Percentiles rank a stretch among this genome's conserved stretches.
Conservation (phyloP, 2,329 filamentous ascomycete species). For the Orbilia quercus region DNA sequence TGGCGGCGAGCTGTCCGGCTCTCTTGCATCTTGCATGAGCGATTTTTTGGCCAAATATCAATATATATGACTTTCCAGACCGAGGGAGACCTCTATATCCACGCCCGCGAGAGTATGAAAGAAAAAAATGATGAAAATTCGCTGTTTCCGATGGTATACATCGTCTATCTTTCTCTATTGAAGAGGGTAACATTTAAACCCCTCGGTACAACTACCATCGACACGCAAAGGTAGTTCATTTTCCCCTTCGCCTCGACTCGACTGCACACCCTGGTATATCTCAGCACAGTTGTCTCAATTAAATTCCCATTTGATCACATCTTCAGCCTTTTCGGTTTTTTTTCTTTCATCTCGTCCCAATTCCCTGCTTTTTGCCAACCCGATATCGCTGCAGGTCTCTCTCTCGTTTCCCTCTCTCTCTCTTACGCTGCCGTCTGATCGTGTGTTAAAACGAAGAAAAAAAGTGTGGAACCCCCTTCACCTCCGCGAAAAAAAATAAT, state of each 20-base stretch:
- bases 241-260: constrained; percentile 33
- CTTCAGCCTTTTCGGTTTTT: constrained; percentile 14
- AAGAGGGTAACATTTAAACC: too few species aligned
- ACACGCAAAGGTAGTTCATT: constrained; percentile 25
- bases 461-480: constrained; percentile 18
- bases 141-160: constrained; percentile 44
- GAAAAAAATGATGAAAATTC: neutral
- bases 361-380: constrained; percentile 41
- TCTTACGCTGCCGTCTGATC: neutral
- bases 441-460: constrained; percentile 2
- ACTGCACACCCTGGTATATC: constrained; percentile 45
- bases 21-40: constrained; percentile 57
- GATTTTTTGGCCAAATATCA: constrained; percentile 53
- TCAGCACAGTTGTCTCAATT: constrained; percentile 49
- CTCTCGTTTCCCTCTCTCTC: constrained; percentile 2
- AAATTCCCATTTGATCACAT: constrained; percentile 43
- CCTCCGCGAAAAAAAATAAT: too few species aligned
- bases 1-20: constrained; percentile 52
- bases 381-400: constrained; percentile 36
- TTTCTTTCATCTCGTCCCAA: constrained; percentile 10
- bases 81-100: neutral
- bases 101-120: neutral
- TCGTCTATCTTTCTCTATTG: constrained; percentile 26
- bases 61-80: constrained; percentile 41
- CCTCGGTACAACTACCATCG: constrained; percentile 36